Conservation (phyloP, 2,329 filamentous ascomycete species). For the Ciborinia camelliae region DNA sequence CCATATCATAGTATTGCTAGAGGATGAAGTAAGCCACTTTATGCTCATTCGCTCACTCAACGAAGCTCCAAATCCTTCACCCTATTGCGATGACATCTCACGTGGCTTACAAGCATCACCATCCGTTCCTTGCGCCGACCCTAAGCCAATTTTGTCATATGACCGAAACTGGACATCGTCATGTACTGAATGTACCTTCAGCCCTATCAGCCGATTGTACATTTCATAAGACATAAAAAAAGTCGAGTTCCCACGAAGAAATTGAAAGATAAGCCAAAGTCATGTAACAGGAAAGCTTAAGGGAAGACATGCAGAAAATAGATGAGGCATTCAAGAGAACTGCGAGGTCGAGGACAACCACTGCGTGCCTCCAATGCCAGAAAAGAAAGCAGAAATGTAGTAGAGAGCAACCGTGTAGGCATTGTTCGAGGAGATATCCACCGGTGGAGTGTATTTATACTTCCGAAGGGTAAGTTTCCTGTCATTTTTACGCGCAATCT, state of each 20-base stretch:
- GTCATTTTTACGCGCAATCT: not conserved
- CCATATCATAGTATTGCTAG: not conserved
- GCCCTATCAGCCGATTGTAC: constrained; percentile 10
- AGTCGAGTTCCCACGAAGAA: constrained; percentile 14
- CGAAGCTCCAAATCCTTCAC: constrained; percentile 12
- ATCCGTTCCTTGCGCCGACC: not conserved
- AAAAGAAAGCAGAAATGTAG: constrained; percentile 20
- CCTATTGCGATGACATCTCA: constrained; percentile 5
- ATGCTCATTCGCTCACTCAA: constrained; percentile 12
- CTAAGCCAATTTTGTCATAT: not conserved
- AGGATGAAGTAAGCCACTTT: not conserved
- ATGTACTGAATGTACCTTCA: constrained; percentile 6
- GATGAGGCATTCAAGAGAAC: constrained; percentile 16
- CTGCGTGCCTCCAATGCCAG: constrained; percentile 18
- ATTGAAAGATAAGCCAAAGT: not conserved
- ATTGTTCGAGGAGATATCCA: constrained; percentile 19
- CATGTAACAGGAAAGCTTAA: constrained; percentile 7
- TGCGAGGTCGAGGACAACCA: constrained; percentile 13
- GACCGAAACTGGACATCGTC: not conserved
- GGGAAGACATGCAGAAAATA: constrained; percentile 17
- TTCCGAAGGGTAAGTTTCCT: constrained; percentile 6
- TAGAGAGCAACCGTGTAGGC: constrained; percentile 18
- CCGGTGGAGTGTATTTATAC: constrained; percentile 19
- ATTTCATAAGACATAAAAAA: constrained; percentile 17
- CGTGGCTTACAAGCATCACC: constrained; percentile 17